A percentile compares a stretch with the other conserved stretches of the same genome.
phyloP scores from a whole-genome alignment of 176 grass and related monocot genomes.

The Oryza australiensis region DNA sequence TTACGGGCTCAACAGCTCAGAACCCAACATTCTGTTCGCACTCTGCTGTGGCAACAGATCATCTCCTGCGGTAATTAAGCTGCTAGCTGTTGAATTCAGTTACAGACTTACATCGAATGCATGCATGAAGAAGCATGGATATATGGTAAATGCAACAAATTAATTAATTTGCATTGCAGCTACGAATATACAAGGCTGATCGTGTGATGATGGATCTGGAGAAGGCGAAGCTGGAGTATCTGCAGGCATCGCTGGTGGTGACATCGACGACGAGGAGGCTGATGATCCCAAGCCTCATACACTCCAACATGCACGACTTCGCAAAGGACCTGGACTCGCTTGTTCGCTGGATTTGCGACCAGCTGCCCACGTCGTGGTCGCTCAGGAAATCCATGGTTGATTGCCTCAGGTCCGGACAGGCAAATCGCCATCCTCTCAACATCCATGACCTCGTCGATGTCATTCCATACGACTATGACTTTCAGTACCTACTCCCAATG shows the following conservation, averaged over 20 bases:
- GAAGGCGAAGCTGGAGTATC: conserved; percentile 84
- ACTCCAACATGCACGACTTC: conserved; percentile 72
- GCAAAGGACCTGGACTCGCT: conserved; percentile 63
- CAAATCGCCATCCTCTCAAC: background rate
- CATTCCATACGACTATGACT: conserved; percentile 65
- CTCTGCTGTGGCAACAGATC: conserved; percentile 79
- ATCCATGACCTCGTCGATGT: conserved; percentile 47
- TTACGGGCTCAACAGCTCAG: conserved; percentile 54
- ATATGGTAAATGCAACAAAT: no score
- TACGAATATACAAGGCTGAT: conserved; percentile 76
- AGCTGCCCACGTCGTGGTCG: conserved; percentile 92
- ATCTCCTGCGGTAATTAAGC: conserved; percentile 77
- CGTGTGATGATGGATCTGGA: conserved; percentile 59
- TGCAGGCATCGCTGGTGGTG: conserved; percentile 83
- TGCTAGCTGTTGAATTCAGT: no score
- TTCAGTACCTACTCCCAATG: conserved; percentile 79
- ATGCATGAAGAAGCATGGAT: no score
- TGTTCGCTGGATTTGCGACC: conserved; percentile 68
- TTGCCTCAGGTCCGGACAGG: conserved; percentile 11
- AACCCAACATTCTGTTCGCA: conserved; percentile 79
- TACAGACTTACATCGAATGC: no score
- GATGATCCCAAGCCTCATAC: conserved; percentile 66
- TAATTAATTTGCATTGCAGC: conserved; percentile 29
- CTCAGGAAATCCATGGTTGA: conserved; percentile 90
- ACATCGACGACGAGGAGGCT: conserved; percentile 58